These are phyloP conservation scores for Colletotrichum sp. DNA, from an alignment of 2,329 filamentous ascomycete genomes.

Conservation along the genomic window DNA sequence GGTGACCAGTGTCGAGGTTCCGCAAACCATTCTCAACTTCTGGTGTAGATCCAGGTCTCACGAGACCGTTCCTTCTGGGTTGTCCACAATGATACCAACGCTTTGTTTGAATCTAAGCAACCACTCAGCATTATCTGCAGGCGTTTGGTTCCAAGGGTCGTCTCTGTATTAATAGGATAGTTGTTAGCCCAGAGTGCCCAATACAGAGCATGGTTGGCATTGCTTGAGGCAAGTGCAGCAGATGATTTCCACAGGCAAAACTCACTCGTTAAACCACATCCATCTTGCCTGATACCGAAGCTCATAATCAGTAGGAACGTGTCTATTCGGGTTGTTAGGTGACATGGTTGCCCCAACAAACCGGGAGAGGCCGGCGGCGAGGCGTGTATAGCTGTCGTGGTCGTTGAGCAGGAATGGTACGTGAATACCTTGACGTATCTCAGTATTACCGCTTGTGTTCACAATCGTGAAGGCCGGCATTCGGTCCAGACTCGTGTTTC, in stretches of 20 bases:
- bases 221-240: not conserved
- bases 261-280: slow-evolving; percentile 31
- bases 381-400: slow-evolving; percentile 25
- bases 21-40: not conserved
- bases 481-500: too few relatives aligned
- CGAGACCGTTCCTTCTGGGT: rapidly evolving
- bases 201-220: not conserved
- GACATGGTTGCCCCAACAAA: slow-evolving; percentile 28
- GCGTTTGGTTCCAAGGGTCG: slow-evolving; percentile 43
- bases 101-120: slow-evolving; percentile 12
- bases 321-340: slow-evolving; percentile 29
- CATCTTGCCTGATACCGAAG: slow-evolving; percentile 34
- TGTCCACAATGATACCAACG: not conserved
- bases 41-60: not conserved
- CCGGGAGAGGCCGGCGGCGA: slow-evolving; percentile 20
- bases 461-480: not conserved
- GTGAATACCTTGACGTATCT: not conserved
- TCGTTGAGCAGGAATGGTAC: slow-evolving; percentile 22
- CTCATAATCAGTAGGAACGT: slow-evolving; percentile 36
- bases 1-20: rapidly evolving
- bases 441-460: not conserved
- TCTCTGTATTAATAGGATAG: slow-evolving; percentile 14
- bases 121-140: slow-evolving; percentile 36
- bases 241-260: not conserved
- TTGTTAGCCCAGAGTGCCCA: not conserved